phyloP scores from a whole-genome alignment of 768 basidiomycete species.

The Psilocybe sp. region DNA sequence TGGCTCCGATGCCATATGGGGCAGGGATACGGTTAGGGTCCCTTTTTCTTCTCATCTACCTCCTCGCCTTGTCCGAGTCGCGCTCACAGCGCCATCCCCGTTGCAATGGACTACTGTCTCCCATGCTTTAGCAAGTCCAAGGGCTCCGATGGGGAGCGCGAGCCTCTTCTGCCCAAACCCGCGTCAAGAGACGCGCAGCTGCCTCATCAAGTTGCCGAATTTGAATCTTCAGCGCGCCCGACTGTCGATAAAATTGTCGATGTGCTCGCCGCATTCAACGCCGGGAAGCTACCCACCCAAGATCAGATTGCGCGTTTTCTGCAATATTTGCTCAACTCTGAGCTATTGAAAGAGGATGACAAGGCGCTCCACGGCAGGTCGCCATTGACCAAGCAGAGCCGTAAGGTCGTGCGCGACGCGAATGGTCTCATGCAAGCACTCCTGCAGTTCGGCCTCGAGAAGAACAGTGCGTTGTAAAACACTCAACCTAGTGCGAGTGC shows the following conservation, averaged over 20 bases:
- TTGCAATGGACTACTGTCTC: constrained; percentile 16
- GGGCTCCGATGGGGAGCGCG: constrained; percentile 13
- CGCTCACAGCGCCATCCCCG: constrained; percentile 1
- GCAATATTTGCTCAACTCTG: constrained; percentile 22
- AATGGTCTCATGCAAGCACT: constrained; percentile 27
- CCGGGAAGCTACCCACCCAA: constrained; percentile 39
- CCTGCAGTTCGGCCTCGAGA: constrained; percentile 33
- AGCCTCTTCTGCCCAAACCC: constrained; percentile 15
- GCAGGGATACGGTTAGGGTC: no score
- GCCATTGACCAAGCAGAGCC: constrained; percentile 25
- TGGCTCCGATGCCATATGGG: no score
- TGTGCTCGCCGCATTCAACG: constrained; percentile 30
- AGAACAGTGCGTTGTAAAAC: constrained; percentile 28
- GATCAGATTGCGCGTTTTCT: constrained; percentile 28
- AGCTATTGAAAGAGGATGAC: constrained; percentile 19
- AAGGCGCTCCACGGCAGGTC: constrained; percentile 17
- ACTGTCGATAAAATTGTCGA: constrained; percentile 30
- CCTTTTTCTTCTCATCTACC: constrained; percentile 1
- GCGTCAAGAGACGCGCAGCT: neutral
- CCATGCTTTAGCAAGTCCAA: constrained; percentile 16
- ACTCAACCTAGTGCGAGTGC: neutral
- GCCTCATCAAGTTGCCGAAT: neutral
- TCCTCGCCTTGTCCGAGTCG: neutral
- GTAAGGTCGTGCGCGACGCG: constrained; percentile 24
- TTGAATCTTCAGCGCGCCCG: neutral